Conservation (phyloP, 345 rosid species). For the Toxicodendron radicans region DNA sequence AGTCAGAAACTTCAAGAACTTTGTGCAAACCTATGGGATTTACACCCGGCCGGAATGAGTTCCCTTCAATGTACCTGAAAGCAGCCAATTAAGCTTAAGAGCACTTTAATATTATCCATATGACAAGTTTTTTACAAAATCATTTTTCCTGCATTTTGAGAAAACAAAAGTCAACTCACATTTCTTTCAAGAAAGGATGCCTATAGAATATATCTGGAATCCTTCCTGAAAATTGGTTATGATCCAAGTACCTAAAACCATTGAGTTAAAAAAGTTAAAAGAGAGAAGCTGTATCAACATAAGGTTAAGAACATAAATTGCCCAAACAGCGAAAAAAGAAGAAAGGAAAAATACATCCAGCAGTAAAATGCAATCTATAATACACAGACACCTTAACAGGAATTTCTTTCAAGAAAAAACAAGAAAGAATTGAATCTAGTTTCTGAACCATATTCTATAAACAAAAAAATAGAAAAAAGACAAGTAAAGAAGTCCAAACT, state of each 20-base stretch:
- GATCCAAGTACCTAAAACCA: slow-evolving; percentile 82
- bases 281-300: neutral
- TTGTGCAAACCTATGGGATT: slow-evolving; percentile 83
- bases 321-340: neutral
- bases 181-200: slow-evolving; percentile 83
- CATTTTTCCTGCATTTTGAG: neutral
- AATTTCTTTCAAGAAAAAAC: neutral
- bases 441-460: neutral
- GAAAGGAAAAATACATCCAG: neutral
- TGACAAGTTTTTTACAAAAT: neutral
- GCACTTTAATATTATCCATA: neutral
- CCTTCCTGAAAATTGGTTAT: slow-evolving; percentile 89
- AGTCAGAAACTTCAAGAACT: slow-evolving; percentile 81
- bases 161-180: slow-evolving; percentile 49
- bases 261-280: neutral
- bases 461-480: neutral
- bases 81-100: neutral
- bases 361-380: neutral
- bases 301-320: neutral
- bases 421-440: neutral
- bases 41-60: slow-evolving; percentile 74
- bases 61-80: slow-evolving; percentile 85
- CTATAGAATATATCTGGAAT: slow-evolving; percentile 81
- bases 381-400: neutral
- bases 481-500: neutral